Base-by-base conservation (phyloP, 805 yeast species). In the Wickerhamiella galacta region DNA sequence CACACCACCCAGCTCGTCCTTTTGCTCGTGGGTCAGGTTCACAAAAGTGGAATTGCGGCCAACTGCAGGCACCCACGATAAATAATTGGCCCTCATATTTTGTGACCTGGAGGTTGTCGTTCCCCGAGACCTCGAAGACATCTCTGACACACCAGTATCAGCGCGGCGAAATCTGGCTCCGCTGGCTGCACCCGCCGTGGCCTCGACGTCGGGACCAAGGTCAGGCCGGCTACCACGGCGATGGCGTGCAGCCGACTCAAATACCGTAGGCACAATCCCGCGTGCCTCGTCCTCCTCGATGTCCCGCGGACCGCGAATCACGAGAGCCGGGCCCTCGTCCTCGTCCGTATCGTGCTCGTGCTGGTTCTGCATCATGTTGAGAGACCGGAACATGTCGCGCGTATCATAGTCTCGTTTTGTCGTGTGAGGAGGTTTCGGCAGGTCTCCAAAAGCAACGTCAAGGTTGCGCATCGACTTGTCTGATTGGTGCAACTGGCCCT, bases 1-100 rank as follows among this genome's bases (percentile, higher is more conserved):
- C 11, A 90, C 95, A 31, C 98, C 99, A 24, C 98, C 99, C 24
- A 90, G 58, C 52, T 90, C 99, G 38, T 79, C 92, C 47, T 81
- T 83, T 52, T 90, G 96, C 16, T 67, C 74, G 23, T 73, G 80
- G 3, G 81, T 71, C 27, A 90, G 54, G 11, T 77, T 77, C 2
- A 82, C 77, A 60, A 90, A 90, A 0, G 85, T 75, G 0, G 96
- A 87, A 54, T 90, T 90, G 53, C 95, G 68, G 8, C 95, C 96
- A 22, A 90, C 67, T 0, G 90, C 79, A 2, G 96, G 95, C 20
- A 67, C 68, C 81, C 93, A 83, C 0, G 95, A 83, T 16, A 87
- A 58, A 45, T 85, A 90, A 40, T 53, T 54, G 4, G 58, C 41
- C 11, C 47, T 46, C 60, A 56, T 57, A 16, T 39, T 20, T 11